Base-by-base conservation (phyloP, 2,329 filamentous ascomycete genomes). In the Ceratocystis albifundus region DNA sequence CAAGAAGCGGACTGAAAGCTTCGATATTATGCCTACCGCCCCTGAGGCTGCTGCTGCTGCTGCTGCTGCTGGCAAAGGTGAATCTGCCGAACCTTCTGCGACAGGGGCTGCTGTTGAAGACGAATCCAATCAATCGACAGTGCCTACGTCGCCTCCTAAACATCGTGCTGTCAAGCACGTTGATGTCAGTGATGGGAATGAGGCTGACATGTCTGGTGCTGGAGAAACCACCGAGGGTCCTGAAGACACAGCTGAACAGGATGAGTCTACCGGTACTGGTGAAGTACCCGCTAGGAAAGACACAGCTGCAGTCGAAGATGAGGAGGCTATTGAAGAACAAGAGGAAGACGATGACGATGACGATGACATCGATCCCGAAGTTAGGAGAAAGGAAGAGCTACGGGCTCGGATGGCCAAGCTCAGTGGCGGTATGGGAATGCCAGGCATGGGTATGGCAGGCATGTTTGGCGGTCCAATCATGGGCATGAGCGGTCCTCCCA, bases 321-420 rank as follows among this genome's bases (percentile, higher is more conserved):
- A 65, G 7, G 36, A 76, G 10, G 80, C 81, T 25, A 82, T 82
- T 20, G 83, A 82, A 2, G 84, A 82, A 10, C 84, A 84, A 2
- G 85, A 84, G 15, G 87, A 87, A n/a, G 88, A 88, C 22, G 88
- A 90, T 41, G 89, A 92, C 61, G 87, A 87, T 17, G 88, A 88
- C 22, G 88, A 90, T 41, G 89, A 92, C 61, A 80, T 95, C 64
- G 92, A 97, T 72, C 90, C 91, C 0, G 94, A 99, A 74, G 81
- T 90, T 25, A 86, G 84, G 70, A 87, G 92, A 64, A 89, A 88
- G 73, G 86, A 96, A 76, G 93, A 96, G 74, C 80, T 99, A 41
- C 85, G 94, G 68, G 91, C 94, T 69, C 86, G 94, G 71, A 99
- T 99, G 90, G 94, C 94, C 59, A 96, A 96, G 77, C 94, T 99